These are phyloP conservation scores for Bauhinia variegata DNA, from an alignment of 306 rosid genomes.

Conservation along the genomic window DNA sequence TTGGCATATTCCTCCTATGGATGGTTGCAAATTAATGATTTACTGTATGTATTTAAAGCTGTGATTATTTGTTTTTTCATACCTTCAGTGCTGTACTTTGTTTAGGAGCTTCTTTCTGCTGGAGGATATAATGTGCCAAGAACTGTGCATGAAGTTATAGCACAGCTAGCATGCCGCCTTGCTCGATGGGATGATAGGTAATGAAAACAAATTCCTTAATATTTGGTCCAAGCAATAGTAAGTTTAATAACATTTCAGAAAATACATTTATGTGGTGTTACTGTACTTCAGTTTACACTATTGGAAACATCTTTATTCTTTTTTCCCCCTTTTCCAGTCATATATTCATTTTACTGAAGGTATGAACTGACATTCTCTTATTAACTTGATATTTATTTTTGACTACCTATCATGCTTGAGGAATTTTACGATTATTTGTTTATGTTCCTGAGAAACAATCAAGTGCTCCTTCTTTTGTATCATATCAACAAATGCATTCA, in stretches of 20 bases:
- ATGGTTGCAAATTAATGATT: slow-evolving; percentile 23
- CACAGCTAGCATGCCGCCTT: slow-evolving; percentile 78
- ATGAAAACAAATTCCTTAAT: slow-evolving; percentile 20
- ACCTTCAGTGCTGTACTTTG: slow-evolving; percentile 31
- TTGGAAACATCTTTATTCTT: background rate
- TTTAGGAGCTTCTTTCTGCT: slow-evolving; percentile 78
- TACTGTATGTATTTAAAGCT: slow-evolving; percentile 1
- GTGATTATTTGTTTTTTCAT: slow-evolving; percentile 11
- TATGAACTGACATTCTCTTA: slow-evolving; percentile 8
- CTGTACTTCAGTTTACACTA: slow-evolving; percentile 4
- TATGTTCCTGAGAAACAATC: background rate
- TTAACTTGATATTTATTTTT: background rate
- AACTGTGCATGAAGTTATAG: slow-evolving; percentile 91
- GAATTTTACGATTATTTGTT: background rate
- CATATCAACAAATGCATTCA: background rate
- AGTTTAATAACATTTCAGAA: slow-evolving; percentile 13
- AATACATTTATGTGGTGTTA: slow-evolving; percentile 17
- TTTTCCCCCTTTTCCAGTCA: background rate
- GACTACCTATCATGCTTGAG: slow-evolving; percentile 7
- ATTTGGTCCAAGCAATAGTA: slow-evolving; percentile 15
- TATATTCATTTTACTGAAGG: slow-evolving; percentile 1
- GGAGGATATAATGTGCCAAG: slow-evolving; percentile 83
- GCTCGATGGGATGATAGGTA: slow-evolving; percentile 99
- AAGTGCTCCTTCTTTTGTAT: too few relatives aligned
- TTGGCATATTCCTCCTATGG: slow-evolving; percentile 21